These are phyloP conservation scores for Dendrostoma leiphaemia DNA, from an alignment of 2,329 filamentous ascomycete genomes.

Conservation along the genomic window DNA sequence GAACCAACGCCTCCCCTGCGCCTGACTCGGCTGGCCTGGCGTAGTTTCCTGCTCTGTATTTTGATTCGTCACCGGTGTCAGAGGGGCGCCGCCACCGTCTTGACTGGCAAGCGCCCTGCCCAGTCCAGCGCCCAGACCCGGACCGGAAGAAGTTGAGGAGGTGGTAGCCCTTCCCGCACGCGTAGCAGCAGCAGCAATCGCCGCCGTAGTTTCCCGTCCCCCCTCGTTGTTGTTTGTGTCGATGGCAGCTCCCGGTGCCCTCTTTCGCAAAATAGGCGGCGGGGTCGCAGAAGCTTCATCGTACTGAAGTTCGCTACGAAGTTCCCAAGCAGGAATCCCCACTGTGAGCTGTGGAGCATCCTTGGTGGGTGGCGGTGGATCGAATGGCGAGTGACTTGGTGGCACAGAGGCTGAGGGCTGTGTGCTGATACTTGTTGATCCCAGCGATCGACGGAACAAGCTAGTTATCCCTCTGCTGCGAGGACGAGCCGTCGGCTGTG, in stretches of 20 bases:
- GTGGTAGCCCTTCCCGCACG: background rate
- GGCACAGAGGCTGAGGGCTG: conserved; percentile 14
- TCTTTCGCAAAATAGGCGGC: conserved; percentile 17
- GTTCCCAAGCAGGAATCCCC: conserved; percentile 13
- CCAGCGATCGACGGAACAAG: conserved; percentile 18
- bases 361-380: background rate
- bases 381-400: conserved; percentile 6
- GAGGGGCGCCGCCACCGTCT: conserved; percentile 10
- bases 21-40: background rate
- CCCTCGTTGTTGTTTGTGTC: background rate
- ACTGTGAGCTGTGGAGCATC: background rate
- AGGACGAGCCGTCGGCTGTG: conserved; percentile 23
- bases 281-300: conserved; percentile 17
- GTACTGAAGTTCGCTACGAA: background rate
- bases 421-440: conserved; percentile 1
- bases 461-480: conserved; percentile 11
- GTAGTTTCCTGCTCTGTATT: background rate
- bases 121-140: conserved; percentile 15
- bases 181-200: background rate
- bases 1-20: conserved; percentile 16
- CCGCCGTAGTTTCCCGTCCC: background rate
- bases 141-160: background rate
- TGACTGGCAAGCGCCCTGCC: background rate
- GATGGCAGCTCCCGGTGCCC: background rate
- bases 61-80: background rate